phyloP scores from a whole-genome alignment of 1,284 basidiomycete genomes.

The Moniliella sp. region DNA sequence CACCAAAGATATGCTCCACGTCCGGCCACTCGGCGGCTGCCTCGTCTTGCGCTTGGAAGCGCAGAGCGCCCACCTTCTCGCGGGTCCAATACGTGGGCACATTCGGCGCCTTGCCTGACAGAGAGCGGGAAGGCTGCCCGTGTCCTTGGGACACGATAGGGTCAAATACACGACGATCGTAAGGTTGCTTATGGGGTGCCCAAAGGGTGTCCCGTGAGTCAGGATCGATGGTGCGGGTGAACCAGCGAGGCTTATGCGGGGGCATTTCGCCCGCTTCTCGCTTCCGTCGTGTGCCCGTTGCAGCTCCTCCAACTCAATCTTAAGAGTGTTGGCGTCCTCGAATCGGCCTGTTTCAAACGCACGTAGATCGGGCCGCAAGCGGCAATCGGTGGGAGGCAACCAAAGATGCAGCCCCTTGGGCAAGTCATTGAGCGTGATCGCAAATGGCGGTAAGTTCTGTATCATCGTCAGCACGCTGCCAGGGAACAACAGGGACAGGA shows the following conservation, averaged over 20 bases:
- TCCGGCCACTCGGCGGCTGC: conserved; percentile 1
- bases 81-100: conserved; percentile 3
- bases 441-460: conserved; percentile 73
- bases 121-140: no score
- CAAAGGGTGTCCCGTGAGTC: conserved; percentile 24
- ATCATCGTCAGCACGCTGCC: neutral
- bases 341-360: conserved; percentile 83
- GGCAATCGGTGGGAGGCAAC: conserved; percentile 75
- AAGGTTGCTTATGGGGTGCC: conserved; percentile 12
- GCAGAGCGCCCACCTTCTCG: neutral
- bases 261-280: conserved; percentile 55
- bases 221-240: conserved; percentile 15
- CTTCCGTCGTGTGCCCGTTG: conserved; percentile 57
- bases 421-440: conserved; percentile 65
- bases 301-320: conserved; percentile 63
- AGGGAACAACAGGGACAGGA: neutral
- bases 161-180: no score
- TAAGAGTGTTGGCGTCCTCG: conserved; percentile 68
- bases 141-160: no score
- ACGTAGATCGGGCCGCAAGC: conserved; percentile 72
- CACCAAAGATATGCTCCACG: conserved; percentile 19
- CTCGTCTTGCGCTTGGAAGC: neutral
- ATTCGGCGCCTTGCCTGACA: no score
- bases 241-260: conserved; percentile 51
- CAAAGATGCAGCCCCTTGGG: conserved; percentile 50